Base-by-base conservation (phyloP, 2,329 filamentous ascomycete genomes). In the Talaromyces sp. region DNA sequence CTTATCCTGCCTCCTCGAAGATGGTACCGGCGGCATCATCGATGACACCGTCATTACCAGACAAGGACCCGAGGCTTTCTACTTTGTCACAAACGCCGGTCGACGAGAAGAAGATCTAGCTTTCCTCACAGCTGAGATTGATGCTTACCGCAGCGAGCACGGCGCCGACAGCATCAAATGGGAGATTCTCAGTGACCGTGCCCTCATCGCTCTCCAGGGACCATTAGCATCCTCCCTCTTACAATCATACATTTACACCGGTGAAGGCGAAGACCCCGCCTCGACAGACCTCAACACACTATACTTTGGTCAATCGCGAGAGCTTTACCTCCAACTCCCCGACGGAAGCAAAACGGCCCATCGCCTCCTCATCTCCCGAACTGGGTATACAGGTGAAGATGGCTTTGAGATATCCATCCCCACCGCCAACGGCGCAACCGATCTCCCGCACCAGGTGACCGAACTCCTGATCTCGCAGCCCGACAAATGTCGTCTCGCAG, bases 351-450 rank as follows among this genome's bases (percentile, higher is more conserved):
- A 80, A 67, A 79, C 78, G 25, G 71, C 83, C 67, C 72, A 83
- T 67, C 78, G 83, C 69, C 75, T 95, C 57, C 85, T 97, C 60
- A 88, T 97, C 74, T 93, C 89, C 75, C 88, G 95, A 67, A 95
- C 90, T 56, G 95, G 95, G 4, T 99, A 99, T 82, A 99, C 95
- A 0, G 95, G 95, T 67, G 95, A 99, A 82, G 95, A 99, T 77
- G 95, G 95, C 49, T 99, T 99, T 79, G 95, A 99, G 81, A 92
- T 99, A 73, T 95, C 91, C 47, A 90, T 97, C 72, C 87, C 90
- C 0, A 56, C 63, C 15, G 84, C 86, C 0, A 83, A 84, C 27
- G 85, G 89, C 71, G 87, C 89, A 9, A 62, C 76, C 8, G 59
- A 69, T n/a, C 75, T 81, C 5, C 78, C 80, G 17, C 71, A 70